phyloP scores from a whole-genome alignment of 805 yeast genomes.

The Hanseniaspora nectarophila region DNA sequence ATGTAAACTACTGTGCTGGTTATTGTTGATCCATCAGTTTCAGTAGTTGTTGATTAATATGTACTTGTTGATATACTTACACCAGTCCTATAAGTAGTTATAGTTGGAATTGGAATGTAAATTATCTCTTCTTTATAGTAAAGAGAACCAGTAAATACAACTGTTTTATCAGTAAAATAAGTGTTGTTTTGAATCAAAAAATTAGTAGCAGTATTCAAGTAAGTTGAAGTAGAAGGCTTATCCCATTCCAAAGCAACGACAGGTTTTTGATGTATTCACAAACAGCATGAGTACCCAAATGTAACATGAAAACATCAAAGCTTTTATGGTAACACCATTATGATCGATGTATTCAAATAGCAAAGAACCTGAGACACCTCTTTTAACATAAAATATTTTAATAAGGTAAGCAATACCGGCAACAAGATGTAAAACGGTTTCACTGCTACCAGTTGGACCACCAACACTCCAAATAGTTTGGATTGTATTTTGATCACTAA shows the following conservation, averaged over 20 bases:
- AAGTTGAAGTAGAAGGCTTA: neutral
- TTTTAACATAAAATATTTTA: constrained; percentile 22
- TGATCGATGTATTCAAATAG: constrained; percentile 19
- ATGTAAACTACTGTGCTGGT: neutral
- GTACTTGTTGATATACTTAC: neutral
- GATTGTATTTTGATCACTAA: neutral
- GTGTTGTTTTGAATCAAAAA: neutral
- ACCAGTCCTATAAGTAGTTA: neutral
- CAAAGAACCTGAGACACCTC: constrained; percentile 17
- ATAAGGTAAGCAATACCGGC: constrained; percentile 26
- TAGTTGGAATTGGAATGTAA: neutral
- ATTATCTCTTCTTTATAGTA: neutral
- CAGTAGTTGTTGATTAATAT: neutral
- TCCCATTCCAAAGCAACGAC: neutral
- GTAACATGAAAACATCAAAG: neutral
- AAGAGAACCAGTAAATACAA: neutral
- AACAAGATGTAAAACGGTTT: constrained; percentile 17
- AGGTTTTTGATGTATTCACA: neutral
- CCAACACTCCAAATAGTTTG: neutral
- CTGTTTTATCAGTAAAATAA: neutral
- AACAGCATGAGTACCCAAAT: neutral
- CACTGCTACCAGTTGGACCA: constrained; percentile 3
- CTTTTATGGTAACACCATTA: constrained; percentile 15
- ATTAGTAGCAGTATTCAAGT: neutral
- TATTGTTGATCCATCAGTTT: neutral